phyloP scores from a whole-genome alignment of 2,329 filamentous ascomycete genomes.

The Calonectria crousiana region DNA sequence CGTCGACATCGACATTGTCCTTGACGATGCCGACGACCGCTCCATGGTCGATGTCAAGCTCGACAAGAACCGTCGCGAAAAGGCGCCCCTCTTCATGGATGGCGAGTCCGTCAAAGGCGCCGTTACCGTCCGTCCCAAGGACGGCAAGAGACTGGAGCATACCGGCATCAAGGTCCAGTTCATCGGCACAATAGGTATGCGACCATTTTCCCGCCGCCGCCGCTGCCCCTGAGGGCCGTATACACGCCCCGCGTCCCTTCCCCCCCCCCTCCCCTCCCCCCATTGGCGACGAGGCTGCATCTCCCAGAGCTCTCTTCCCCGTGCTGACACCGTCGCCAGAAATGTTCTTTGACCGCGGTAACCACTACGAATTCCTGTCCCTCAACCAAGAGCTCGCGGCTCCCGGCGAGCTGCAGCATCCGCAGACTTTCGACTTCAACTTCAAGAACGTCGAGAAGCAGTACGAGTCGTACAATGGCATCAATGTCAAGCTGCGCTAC shows the following conservation, averaged over 20 bases:
- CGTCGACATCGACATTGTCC: constrained; percentile 98
- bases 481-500: constrained; percentile 99
- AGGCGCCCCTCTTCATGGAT: constrained; percentile 96
- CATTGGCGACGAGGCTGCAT: constrained; percentile 7
- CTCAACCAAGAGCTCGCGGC: constrained; percentile 97
- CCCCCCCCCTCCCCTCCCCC: neutral
- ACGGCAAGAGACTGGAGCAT: constrained; percentile 97
- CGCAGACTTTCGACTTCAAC: constrained; percentile 98
- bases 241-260: constrained; percentile 10
- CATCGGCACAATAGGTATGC: constrained; percentile 93
- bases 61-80: constrained; percentile 97
- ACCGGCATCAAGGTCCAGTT: constrained; percentile 99
- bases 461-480: constrained; percentile 99
- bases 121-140: constrained; percentile 95
- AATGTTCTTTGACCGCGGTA: constrained; percentile 99
- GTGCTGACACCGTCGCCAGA: constrained; percentile 65
- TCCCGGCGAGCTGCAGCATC: constrained; percentile 97
- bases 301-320: constrained; percentile 14
- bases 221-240: constrained; percentile 23
- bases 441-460: constrained; percentile 99
- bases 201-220: constrained; percentile 13
- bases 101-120: constrained; percentile 98
- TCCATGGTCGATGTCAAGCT: constrained; percentile 98
- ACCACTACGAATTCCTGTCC: constrained; percentile 99
- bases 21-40: constrained; percentile 94